phyloP scores from a whole-genome alignment of 2,329 filamentous ascomycete genomes.

The Penicillium palitans region DNA sequence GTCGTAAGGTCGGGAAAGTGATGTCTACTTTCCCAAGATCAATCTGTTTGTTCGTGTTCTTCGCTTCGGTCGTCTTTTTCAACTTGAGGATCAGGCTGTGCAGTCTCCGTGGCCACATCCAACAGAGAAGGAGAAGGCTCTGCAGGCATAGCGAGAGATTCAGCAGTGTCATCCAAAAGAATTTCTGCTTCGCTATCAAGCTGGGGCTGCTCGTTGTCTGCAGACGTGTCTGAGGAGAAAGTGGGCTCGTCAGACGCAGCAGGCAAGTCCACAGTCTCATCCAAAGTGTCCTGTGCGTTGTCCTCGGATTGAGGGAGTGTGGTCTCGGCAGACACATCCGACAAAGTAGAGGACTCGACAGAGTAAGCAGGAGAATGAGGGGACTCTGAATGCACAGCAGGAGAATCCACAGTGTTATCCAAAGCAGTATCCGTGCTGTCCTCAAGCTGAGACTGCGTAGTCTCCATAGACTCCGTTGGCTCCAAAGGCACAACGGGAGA shows the following conservation, averaged over 20 bases:
- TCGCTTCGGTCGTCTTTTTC: not conserved
- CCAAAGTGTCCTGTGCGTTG: not conserved
- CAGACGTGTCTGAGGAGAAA: not conserved
- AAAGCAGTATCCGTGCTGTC: not conserved
- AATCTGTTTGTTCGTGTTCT: not conserved
- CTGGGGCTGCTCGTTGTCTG: not conserved
- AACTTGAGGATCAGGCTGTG: not conserved
- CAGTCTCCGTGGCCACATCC: not conserved
- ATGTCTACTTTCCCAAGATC: not conserved
- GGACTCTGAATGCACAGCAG: not conserved
- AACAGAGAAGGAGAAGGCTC: not conserved
- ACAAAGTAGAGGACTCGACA: not conserved
- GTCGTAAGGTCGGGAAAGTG: constrained; percentile 1
- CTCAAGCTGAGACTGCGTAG: not conserved
- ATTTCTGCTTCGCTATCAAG: not conserved
- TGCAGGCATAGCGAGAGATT: not conserved
- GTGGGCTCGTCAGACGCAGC: not conserved
- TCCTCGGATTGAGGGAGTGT: not conserved
- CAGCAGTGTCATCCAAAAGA: not conserved
- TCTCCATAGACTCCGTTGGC: not conserved
- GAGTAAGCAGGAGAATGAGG: not conserved
- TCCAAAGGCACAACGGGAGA: not conserved
- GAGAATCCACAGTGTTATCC: not conserved
- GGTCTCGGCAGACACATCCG: not conserved
- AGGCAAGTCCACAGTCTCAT: not conserved